A percentile compares a stretch with the other conserved stretches of the same genome.
Evolutionary conservation across 495 filamentous ascomycete species (phyloP).

Genomic region (Astrocystis sublimbata): DNA sequence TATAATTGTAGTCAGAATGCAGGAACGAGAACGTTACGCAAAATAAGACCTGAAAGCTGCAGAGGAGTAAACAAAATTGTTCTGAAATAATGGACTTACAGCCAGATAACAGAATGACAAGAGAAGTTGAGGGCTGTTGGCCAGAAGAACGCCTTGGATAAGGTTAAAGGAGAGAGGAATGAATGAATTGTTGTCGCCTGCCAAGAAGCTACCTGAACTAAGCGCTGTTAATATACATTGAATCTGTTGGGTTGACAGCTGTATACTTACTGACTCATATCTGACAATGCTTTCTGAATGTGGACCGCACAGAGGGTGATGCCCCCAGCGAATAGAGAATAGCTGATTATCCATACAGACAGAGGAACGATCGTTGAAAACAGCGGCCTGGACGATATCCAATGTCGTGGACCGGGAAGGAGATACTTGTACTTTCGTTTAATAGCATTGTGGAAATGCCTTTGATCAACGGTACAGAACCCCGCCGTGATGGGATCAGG

Average conservation of each 20-base stretch:
- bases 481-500: constrained; percentile 43
- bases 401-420: constrained; percentile 14
- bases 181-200: constrained; percentile 22
- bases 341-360: constrained; percentile 24
- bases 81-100: not conserved
- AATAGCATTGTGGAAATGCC: constrained; percentile 20
- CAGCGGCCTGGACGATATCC: not conserved
- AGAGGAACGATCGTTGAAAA: constrained; percentile 14
- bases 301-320: constrained; percentile 15
- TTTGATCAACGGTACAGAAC: constrained; percentile 31
- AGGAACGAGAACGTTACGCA: too few species aligned
- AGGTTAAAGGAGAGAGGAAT: constrained; percentile 15
- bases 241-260: not conserved
- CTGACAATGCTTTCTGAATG: not conserved
- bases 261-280: not conserved
- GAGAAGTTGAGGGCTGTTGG: constrained; percentile 47
- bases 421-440: not conserved
- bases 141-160: constrained; percentile 32
- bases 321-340: constrained; percentile 18
- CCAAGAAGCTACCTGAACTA: constrained; percentile 21
- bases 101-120: constrained; percentile 46
- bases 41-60: too few species aligned
- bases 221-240: not conserved
- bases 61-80: too few species aligned
- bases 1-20: too few species aligned